Evolutionary conservation across 352 stramenopile species (phyloP), one percentile per base, ranked within the genome.

Genomic region (Pythium aquatile): DNA sequence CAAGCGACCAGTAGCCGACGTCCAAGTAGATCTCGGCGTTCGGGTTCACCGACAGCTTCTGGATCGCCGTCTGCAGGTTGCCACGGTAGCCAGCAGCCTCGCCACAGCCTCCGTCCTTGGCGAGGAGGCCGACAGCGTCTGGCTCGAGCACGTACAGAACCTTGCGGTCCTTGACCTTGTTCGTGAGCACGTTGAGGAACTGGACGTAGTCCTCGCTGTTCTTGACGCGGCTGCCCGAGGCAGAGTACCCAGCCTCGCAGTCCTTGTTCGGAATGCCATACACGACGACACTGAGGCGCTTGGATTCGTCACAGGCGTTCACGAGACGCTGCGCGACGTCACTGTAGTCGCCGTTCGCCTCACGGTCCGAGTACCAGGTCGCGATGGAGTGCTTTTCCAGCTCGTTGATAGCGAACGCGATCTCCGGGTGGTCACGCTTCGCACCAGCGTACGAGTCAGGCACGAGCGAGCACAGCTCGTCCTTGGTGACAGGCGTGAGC

Each of bases 261-360:
- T 91, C 79, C 58, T 91, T 88, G 60, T 84, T 63, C 2, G 81
- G 81, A 16, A 91, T 68, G 13, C 82, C 82, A 58, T 91, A 91
- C 44, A 91, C 77, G 2, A 83, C 78, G 48, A 90, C 75, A 11
- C 52, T 85, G 40, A 90, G 69, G 7, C 79, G 74, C 33, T 72
- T 70, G 48, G 75, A 73, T 44, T 76, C 70, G 2, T 59, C 63
- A 32, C 80, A 89, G 5, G 66, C 32, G 13, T 35, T 64, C 3
- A 81, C 77, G 20, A 89, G 60, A 17, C 53, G 68, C 47, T 64
- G 35, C 20, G 56, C 46, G 39, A 63, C 75, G 20, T 70, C 44
- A 10, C 62, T 66, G 60, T 83, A 79, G 65, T 84, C 66, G 57
- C 69, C 73, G 46, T 79, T 73, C 48, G 26, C 26, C 30, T 54